Evolutionary conservation across 129 eudicot genomes (phyloP), one percentile per base, ranked within the genome.

Genomic region (Centella asiatica): DNA sequence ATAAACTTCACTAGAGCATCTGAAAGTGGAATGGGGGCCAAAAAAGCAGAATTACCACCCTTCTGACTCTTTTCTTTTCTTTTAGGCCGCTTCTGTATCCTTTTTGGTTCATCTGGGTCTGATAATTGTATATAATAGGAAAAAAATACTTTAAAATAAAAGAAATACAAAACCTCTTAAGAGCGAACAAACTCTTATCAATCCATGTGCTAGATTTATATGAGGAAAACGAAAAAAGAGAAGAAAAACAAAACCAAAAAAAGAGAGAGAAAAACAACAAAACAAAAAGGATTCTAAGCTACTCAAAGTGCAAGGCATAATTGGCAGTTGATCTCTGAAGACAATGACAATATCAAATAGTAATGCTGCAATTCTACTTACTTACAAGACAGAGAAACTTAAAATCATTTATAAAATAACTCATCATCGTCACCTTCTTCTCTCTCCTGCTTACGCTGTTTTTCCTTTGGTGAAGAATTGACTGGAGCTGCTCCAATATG

Each of bases 1-100:
- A 89, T 81, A 61, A 89, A 89, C 74, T 76, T 83, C 44, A 83
- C 80, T 32, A 89, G 72, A 67, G 82, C 85, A 31, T 78, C 94
- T 33, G 97, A 89, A 46, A 89, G 83, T 5, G 79, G 87, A 64
- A 81, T 55, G 4, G 95, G 95, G 40, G 84, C 76, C 58, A 70
- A 74, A 64, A 89, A 57, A 44, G 82, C 95, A 11, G 76, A 68
- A 77, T 37, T 66, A 45, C 80, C 79, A 55, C 82, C 65, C 63
- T 64, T 76, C 23, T 56, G n/a, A n/a, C n/a, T n/a, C n/a, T n/a
- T n/a, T n/a, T n/a, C n/a, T n/a, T n/a, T n/a, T n/a, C n/a, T n/a
- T n/a, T n/a, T n/a, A n/a, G n/a, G 62, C 60, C 70, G 82, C 76
- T 85, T 85, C 68, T 70, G 83, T 60, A 82, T 76, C 73, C 77